Conservation (phyloP, 306 rosid genomes). For the Heteromeles arbutifolia region DNA sequence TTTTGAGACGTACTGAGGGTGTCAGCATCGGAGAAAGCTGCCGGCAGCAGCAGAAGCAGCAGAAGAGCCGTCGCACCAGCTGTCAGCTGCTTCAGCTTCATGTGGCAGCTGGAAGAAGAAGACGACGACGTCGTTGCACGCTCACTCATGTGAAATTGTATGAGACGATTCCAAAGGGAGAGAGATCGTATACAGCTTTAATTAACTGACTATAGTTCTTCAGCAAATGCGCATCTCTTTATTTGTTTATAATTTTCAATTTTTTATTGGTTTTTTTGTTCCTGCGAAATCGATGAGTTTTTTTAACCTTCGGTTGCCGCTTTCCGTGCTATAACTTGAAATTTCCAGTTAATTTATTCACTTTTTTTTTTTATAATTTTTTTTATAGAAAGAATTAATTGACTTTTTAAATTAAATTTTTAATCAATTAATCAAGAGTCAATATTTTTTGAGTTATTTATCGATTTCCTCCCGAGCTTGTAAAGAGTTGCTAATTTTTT, state of each 20-base stretch:
- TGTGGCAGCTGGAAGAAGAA: neutral
- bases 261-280: neutral
- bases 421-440: too few species aligned
- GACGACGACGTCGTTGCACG: neutral
- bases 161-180: neutral
- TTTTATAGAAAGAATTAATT: too few species aligned
- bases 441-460: too few species aligned
- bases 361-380: too few species aligned
- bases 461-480: too few species aligned
- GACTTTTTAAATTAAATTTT: too few species aligned
- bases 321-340: neutral
- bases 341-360: neutral
- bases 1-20: accelerated
- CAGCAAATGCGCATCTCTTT: neutral
- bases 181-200: neutral
- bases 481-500: too few species aligned
- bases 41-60: neutral
- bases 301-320: neutral
- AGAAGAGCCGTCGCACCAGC: neutral
- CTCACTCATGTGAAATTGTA: neutral
- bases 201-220: neutral
- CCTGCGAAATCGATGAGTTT: neutral
- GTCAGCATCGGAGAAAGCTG: neutral
- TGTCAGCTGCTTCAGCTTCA: neutral
- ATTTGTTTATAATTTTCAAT: neutral